Conservation (phyloP, 495 filamentous ascomycete species). For the Trichoderma asperelloides region DNA sequence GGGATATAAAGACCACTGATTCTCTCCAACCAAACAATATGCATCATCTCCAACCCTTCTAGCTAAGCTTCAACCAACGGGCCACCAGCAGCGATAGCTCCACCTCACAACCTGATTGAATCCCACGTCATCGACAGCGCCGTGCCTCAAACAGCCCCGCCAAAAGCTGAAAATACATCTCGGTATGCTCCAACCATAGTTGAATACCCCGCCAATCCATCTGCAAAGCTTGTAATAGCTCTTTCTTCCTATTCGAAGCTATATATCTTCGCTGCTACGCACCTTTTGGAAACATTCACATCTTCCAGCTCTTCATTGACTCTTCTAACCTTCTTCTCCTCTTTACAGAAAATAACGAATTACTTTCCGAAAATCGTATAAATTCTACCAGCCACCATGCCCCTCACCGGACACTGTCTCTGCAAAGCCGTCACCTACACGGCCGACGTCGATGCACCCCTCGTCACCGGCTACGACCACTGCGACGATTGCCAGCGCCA, state of each 20-base stretch:
- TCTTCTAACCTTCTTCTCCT: background rate
- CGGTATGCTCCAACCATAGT: background rate
- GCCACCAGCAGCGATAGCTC: background rate
- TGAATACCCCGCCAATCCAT: background rate
- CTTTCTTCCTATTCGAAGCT: background rate
- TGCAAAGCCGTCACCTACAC: conserved; percentile 61
- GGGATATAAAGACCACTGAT: background rate
- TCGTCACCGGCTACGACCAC: conserved; percentile 56
- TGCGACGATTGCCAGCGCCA: conserved; percentile 68
- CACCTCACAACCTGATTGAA: background rate
- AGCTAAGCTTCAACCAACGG: background rate
- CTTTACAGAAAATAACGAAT: background rate
- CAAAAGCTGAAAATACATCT: background rate
- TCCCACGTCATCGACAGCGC: conserved; percentile 2
- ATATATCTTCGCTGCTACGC: background rate
- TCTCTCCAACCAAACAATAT: background rate
- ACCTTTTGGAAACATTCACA: background rate
- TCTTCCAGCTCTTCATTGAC: background rate
- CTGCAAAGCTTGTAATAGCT: background rate
- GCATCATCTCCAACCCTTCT: background rate
- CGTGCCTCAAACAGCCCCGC: conserved; percentile 1
- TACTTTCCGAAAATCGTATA: background rate
- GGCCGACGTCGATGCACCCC: conserved; percentile 43
- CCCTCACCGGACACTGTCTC: conserved; percentile 60
- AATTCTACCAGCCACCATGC: conserved; percentile 39